Percentiles rank a stretch among this genome's conserved stretches.
Conservation (phyloP, 1,284 basidiomycete genomes). For the Fomitopsis schrenkii region DNA sequence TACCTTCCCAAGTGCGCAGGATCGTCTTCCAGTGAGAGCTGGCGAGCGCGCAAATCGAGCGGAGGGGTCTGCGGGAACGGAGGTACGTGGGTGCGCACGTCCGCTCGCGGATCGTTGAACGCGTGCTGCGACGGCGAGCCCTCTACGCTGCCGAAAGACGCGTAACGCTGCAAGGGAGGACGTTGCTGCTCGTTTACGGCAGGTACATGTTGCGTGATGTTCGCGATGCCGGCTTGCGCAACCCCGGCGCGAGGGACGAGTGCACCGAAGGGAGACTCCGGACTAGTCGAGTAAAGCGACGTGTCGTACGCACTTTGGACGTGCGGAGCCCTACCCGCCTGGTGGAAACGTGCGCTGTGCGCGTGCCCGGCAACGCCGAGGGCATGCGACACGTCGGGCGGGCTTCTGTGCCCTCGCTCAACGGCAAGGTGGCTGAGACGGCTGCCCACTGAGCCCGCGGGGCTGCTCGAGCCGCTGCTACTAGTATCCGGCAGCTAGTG, state of each 20-base stretch:
- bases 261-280: constrained; percentile 23
- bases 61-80: not conserved
- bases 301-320: constrained; percentile 1
- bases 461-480: constrained; percentile 15
- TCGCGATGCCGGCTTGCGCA: constrained; percentile 22
- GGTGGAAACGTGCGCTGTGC: not conserved
- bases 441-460: constrained; percentile 13
- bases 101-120: not conserved
- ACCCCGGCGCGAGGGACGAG: constrained; percentile 22
- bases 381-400: constrained; percentile 15
- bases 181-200: constrained; percentile 22
- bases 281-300: constrained; percentile 6
- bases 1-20: not conserved
- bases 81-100: not conserved
- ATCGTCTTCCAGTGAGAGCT: not conserved
- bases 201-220: constrained; percentile 5
- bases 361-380: constrained; percentile 5
- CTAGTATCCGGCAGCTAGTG: constrained; percentile 7
- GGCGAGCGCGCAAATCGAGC: not conserved
- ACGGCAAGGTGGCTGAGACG: constrained; percentile 13
- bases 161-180: constrained; percentile 23
- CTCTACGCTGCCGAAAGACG: not conserved
- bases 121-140: not conserved
- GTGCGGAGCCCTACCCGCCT: not conserved
- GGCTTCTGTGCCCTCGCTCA: constrained; percentile 9